A percentile compares a stretch with the other conserved stretches of the same genome.
Evolutionary conservation across 139 green algal species (phyloP).

Genomic region (Tetradesmus lagerheimii): DNA sequence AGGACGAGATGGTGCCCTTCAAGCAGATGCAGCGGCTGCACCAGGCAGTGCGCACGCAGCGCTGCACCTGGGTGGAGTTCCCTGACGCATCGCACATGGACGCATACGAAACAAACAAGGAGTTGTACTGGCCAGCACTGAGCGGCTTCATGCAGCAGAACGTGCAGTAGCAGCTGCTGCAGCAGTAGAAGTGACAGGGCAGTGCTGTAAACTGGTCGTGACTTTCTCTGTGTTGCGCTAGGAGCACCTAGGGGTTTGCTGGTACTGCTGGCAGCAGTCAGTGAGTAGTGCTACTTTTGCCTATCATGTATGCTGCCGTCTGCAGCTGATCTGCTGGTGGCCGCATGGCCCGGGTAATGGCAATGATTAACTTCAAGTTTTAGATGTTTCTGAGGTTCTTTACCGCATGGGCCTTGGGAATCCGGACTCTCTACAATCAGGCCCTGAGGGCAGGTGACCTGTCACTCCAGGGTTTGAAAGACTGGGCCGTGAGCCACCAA

Average conservation of each 20-base stretch:
- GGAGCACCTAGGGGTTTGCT: background rate
- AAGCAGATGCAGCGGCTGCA: slow-evolving; percentile 43
- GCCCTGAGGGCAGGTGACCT: background rate
- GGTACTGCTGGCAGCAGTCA: too few species aligned
- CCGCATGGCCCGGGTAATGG: too few species aligned
- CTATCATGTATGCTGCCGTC: too few species aligned
- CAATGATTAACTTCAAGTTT: too few species aligned
- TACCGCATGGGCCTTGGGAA: too few species aligned
- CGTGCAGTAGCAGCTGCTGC: background rate
- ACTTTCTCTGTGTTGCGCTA: background rate
- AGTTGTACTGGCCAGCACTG: slow-evolving; percentile 82
- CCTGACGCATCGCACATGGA: slow-evolving; percentile 80
- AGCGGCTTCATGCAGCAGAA: slow-evolving; percentile 56
- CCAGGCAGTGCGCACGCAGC: slow-evolving; percentile 7
- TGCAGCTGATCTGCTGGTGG: too few species aligned
- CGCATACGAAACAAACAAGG: slow-evolving; percentile 69
- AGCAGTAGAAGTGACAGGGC: background rate
- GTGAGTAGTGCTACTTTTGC: too few species aligned
- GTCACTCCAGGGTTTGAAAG: background rate
- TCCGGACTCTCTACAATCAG: too few species aligned
- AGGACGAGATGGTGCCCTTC: slow-evolving; percentile 46
- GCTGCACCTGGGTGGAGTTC: slow-evolving; percentile 58
- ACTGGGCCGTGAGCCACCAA: too few species aligned
- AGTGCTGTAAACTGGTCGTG: background rate
- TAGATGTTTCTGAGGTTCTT: too few species aligned